phyloP scores from a whole-genome alignment of 192 early-diverging fungal species.

The Chytriomyces sp. region DNA sequence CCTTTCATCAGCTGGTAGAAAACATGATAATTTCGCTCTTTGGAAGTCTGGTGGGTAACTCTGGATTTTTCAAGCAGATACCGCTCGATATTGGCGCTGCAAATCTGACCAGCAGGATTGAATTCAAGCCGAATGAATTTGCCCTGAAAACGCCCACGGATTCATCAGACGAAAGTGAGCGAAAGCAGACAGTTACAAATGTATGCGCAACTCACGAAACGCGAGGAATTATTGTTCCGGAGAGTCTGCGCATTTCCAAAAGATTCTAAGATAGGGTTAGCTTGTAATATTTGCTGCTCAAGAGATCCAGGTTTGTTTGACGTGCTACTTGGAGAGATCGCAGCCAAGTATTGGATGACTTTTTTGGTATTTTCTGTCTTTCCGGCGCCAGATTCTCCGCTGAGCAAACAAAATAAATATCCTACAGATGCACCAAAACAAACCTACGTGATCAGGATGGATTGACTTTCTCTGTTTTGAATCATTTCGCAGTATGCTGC shows the following conservation, averaged over 20 bases:
- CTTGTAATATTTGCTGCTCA: slow-evolving; percentile 91
- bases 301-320: slow-evolving; percentile 56
- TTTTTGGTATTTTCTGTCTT: slow-evolving; percentile 99
- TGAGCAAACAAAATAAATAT: slow-evolving; percentile 26
- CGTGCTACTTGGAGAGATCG: slow-evolving; percentile 71
- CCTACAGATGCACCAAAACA: neutral
- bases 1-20: slow-evolving; percentile 98
- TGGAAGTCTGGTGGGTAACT: slow-evolving; percentile 87
- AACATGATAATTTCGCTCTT: slow-evolving; percentile 96
- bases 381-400: slow-evolving; percentile 97
- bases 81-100: slow-evolving; percentile 95
- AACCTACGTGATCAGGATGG: slow-evolving; percentile 92
- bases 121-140: slow-evolving; percentile 99
- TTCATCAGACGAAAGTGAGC: slow-evolving; percentile 6
- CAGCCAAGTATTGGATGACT: slow-evolving; percentile 96
- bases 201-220: slow-evolving; percentile 70
- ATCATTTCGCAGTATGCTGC: slow-evolving; percentile 95
- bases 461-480: slow-evolving; percentile 90
- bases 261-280: slow-evolving; percentile 96
- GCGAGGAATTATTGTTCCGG: slow-evolving; percentile 97
- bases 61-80: slow-evolving; percentile 98
- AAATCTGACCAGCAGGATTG: slow-evolving; percentile 80
- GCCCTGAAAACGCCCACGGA: slow-evolving; percentile 50
- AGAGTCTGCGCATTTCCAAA: slow-evolving; percentile 99
- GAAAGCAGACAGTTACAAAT: neutral